A percentile compares a stretch with the other conserved stretches of the same genome.
Conservation (phyloP, 306 rosid species). For the Prunus mongolica region DNA sequence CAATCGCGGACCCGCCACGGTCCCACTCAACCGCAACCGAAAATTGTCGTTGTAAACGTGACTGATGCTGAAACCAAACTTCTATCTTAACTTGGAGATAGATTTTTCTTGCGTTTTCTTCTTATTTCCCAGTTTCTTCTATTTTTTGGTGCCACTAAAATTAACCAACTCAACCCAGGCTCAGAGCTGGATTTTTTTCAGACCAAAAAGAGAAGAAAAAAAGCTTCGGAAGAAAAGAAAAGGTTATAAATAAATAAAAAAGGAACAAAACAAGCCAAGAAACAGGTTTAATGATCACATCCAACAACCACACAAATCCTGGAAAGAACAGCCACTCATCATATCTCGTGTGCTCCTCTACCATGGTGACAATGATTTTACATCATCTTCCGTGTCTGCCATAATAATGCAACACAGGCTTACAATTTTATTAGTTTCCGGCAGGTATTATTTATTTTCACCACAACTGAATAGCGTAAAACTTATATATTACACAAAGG, state of each 20-base stretch:
- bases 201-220: no score
- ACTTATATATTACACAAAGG: constrained; percentile 14
- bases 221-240: no score
- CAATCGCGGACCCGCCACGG: neutral
- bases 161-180: no score
- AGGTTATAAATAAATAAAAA: no score
- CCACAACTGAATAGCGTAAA: neutral
- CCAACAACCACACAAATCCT: neutral
- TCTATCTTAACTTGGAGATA: no score
- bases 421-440: neutral
- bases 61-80: no score
- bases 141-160: no score
- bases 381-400: constrained; percentile 8
- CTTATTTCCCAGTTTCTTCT: no score
- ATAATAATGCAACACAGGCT: neutral
- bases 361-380: neutral
- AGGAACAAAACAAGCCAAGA: neutral
- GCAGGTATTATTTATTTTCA: neutral
- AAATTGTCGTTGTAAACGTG: no score
- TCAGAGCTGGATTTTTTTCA: no score
- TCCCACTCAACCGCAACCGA: neutral
- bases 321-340: constrained; percentile 10
- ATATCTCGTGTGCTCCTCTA: neutral
- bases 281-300: no score
- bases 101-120: no score